These are phyloP conservation scores for Epipyxis sp. DNA, from an alignment of 108 stramenopile genomes.

Conservation along the genomic window DNA sequence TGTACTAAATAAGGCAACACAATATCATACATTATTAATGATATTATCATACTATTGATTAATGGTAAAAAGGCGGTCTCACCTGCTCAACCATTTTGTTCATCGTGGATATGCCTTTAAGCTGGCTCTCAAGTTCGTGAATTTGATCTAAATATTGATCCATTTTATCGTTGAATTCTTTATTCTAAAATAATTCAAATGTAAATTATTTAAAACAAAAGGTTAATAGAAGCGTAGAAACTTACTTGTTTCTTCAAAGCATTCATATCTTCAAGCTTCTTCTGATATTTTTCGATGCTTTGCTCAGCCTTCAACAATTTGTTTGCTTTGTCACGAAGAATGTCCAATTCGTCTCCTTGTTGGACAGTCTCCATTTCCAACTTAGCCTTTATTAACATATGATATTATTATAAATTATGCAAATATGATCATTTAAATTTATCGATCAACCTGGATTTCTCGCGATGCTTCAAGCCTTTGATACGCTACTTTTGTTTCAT, in stretches of 20 bases:
- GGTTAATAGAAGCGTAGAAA: no score
- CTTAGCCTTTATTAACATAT: neutral
- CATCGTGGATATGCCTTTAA: neutral
- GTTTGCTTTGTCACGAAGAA: neutral
- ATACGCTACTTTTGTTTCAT: no score
- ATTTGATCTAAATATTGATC: conserved; percentile 18
- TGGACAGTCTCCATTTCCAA: neutral
- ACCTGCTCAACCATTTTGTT: neutral
- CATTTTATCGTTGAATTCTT: conserved; percentile 7
- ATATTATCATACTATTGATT: no score
- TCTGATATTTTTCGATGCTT: conserved; percentile 18
- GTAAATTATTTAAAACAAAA: no score
- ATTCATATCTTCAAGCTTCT: conserved; percentile 2
- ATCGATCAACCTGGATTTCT: no score
- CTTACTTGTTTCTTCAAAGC: neutral
- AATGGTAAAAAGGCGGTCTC: no score
- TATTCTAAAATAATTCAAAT: no score
- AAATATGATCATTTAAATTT: no score
- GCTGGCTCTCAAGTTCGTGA: neutral
- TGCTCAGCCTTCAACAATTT: neutral
- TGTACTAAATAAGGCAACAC: no score
- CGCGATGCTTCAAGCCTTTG: no score
- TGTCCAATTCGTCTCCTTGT: neutral
- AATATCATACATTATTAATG: no score
- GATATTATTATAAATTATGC: no score